phyloP scores from a whole-genome alignment of 352 stramenopile species.

The Elongisporangium senticosum region DNA sequence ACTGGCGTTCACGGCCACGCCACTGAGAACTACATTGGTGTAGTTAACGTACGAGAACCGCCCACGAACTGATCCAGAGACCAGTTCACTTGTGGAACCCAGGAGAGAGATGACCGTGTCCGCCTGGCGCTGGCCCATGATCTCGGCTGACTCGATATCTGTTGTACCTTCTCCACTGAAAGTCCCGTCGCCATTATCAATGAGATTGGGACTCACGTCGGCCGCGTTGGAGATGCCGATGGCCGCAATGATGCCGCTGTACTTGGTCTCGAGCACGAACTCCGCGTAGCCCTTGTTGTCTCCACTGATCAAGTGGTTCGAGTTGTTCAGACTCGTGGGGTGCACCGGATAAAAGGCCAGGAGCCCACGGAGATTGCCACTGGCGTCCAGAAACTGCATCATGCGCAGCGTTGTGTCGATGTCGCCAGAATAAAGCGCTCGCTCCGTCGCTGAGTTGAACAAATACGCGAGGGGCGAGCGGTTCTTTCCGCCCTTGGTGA shows the following conservation, averaged over 20 bases:
- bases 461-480: conserved; percentile 61
- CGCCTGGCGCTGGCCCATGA: conserved; percentile 33
- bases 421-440: conserved; percentile 44
- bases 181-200: conserved; percentile 46
- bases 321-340: conserved; percentile 65
- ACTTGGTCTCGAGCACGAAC: conserved; percentile 34
- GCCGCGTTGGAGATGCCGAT: conserved; percentile 43
- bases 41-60: conserved; percentile 46
- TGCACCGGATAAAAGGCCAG: conserved; percentile 78
- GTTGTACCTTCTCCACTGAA: conserved; percentile 30
- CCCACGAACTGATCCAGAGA: conserved; percentile 17
- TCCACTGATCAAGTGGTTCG: conserved; percentile 68
- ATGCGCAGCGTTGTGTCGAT: conserved; percentile 69
- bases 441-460: conserved; percentile 59
- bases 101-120: conserved; percentile 24
- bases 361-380: conserved; percentile 35
- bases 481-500: conserved; percentile 52
- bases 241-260: conserved; percentile 18
- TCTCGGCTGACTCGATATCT: conserved; percentile 29
- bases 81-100: conserved; percentile 11
- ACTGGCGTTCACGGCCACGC: conserved; percentile 7
- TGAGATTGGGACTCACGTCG: conserved; percentile 38
- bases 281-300: conserved; percentile 77
- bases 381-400: conserved; percentile 36
- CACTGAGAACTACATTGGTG: conserved; percentile 31